phyloP scores from a whole-genome alignment of 768 basidiomycete species.

The Mycena albidolilacea region DNA sequence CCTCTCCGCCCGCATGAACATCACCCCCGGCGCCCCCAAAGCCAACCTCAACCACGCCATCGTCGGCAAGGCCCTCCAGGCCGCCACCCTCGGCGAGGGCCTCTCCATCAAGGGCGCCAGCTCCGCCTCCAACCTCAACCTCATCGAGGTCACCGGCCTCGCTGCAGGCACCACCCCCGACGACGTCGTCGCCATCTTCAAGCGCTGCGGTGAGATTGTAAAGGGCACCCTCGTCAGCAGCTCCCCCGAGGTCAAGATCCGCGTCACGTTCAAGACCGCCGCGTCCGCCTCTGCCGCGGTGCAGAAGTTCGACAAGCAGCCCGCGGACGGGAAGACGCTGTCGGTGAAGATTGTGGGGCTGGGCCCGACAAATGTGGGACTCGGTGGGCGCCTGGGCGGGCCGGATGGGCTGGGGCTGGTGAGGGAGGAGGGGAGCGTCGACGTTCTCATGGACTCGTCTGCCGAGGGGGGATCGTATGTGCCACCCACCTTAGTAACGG shows the following conservation, averaged over 20 bases:
- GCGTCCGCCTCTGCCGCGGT: conserved; percentile 77
- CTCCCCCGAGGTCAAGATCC: conserved; percentile 67
- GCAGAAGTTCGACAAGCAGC: conserved; percentile 82
- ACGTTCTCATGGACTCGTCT: conserved; percentile 71
- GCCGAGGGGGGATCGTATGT: conserved; percentile 72
- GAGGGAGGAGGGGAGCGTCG: conserved; percentile 67
- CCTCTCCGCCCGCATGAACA: conserved; percentile 71
- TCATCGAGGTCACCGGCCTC: conserved; percentile 82
- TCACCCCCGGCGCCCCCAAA: conserved; percentile 62
- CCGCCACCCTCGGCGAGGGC: conserved; percentile 62
- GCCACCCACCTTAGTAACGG: neutral
- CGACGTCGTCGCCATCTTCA: conserved; percentile 90
- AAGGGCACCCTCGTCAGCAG: conserved; percentile 57
- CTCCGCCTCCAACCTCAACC: conserved; percentile 65
- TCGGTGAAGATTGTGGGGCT: conserved; percentile 74
- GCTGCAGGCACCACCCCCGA: conserved; percentile 85
- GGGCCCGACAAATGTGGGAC: conserved; percentile 56
- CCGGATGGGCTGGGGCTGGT: conserved; percentile 67
- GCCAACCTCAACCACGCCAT: conserved; percentile 62
- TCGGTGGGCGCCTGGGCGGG: conserved; percentile 73
- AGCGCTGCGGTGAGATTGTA: conserved; percentile 79
- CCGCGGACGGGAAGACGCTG: conserved; percentile 85
- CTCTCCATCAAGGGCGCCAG: conserved; percentile 82
- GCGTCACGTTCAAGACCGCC: conserved; percentile 80
- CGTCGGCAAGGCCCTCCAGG: conserved; percentile 74